phyloP scores from a whole-genome alignment of 2,329 filamentous ascomycete species.

The Microcyclosporella mali region DNA sequence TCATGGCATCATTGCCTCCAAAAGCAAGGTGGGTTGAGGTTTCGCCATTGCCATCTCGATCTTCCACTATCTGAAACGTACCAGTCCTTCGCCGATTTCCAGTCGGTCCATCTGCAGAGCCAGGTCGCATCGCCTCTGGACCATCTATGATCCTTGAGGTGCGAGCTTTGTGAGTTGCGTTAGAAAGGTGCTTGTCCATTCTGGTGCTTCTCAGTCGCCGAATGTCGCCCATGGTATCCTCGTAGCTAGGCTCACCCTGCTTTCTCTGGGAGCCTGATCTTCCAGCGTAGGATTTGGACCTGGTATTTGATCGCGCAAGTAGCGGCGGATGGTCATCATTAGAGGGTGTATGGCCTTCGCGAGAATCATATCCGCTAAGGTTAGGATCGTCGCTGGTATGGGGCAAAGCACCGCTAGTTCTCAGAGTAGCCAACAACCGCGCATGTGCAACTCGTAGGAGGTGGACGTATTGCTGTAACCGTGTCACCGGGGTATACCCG shows the following conservation, averaged over 20 bases:
- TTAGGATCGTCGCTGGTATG: conserved; percentile 66
- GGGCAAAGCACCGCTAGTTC: conserved; percentile 73
- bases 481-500: conserved; percentile 71
- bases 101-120: conserved; percentile 57
- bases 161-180: conserved; percentile 82
- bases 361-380: conserved; percentile 59
- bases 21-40: conserved; percentile 71
- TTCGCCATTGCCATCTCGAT: conserved; percentile 63
- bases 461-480: conserved; percentile 91
- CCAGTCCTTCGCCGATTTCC: conserved; percentile 35
- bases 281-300: conserved; percentile 68
- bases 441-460: conserved; percentile 86
- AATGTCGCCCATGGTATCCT: conserved; percentile 94
- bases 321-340: conserved; percentile 45
- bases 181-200: conserved; percentile 89
- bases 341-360: conserved; percentile 53
- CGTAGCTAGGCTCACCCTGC: conserved; percentile 66
- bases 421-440: conserved; percentile 77
- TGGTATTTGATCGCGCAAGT: conserved; percentile 57
- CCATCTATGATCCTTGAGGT: conserved; percentile 91
- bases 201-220: conserved; percentile 84
- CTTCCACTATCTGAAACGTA: conserved; percentile 72
- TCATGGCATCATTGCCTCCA: conserved; percentile 83
- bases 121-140: conserved; percentile 66
- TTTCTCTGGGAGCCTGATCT: conserved; percentile 49